Percentiles rank a stretch among this genome's conserved stretches.
These are phyloP conservation scores for Inga oerstediana DNA, from an alignment of 306 rosid genomes.

Conservation along the genomic window DNA sequence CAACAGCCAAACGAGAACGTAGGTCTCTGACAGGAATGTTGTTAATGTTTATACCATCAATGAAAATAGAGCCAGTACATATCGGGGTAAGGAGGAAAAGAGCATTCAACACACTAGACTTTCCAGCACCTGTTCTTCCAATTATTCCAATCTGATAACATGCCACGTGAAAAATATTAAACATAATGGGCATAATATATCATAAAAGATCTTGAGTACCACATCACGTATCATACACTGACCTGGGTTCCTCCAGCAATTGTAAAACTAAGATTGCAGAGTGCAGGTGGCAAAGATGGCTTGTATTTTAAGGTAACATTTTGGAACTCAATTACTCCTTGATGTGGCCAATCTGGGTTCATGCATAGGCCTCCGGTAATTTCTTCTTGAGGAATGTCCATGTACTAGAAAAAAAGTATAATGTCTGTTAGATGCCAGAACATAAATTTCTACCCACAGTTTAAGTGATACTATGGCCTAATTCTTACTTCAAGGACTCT, in stretches of 20 bases:
- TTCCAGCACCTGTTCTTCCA: slow-evolving; percentile 99
- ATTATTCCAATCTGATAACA: slow-evolving; percentile 79
- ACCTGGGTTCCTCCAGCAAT: slow-evolving; percentile 85
- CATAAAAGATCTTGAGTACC: slow-evolving; percentile 13
- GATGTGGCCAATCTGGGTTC: slow-evolving; percentile 71
- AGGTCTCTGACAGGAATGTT: slow-evolving; percentile 76
- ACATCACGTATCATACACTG: slow-evolving; percentile 19
- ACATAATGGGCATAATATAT: slow-evolving; percentile 10
- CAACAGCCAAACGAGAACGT: slow-evolving; percentile 83
- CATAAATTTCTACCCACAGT: slow-evolving; percentile 16
- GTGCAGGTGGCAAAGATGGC: slow-evolving; percentile 86
- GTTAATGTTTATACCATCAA: slow-evolving; percentile 74
- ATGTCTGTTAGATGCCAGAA: slow-evolving; percentile 30
- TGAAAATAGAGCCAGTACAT: slow-evolving; percentile 65
- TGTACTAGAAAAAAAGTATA: slow-evolving; percentile 56
- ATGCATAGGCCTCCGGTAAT: slow-evolving; percentile 55
- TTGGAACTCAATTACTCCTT: slow-evolving; percentile 80
- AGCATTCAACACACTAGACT: slow-evolving; percentile 91
- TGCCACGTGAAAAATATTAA: slow-evolving; percentile 28
- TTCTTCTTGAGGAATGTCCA: slow-evolving; percentile 91
- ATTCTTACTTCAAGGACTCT: slow-evolving; percentile 85
- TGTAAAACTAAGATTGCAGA: slow-evolving; percentile 70
- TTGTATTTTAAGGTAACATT: slow-evolving; percentile 84
- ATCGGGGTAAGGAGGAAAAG: slow-evolving; percentile 85
- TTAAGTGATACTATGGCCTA: background rate